phyloP scores from a whole-genome alignment of 208 protist species.

The Trichomonas vaginalis region DNA sequence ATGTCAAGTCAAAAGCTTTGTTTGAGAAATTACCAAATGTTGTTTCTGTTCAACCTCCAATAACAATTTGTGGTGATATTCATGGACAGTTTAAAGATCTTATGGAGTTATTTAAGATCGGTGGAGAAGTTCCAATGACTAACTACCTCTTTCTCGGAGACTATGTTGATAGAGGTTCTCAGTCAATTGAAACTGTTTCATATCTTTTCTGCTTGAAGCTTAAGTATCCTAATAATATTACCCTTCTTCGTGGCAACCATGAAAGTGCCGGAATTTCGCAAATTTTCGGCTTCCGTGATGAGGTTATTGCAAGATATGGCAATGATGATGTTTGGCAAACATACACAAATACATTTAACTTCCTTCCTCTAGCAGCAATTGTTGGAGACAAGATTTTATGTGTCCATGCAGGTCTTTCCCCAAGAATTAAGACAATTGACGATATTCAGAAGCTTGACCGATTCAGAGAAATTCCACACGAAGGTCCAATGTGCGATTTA shows the following conservation, averaged over 20 bases:
- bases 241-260: conserved; percentile 37
- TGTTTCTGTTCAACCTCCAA: background rate
- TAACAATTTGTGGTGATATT: background rate
- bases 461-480: conserved; percentile 42
- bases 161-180: conserved; percentile 35
- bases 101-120: background rate
- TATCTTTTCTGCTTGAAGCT: conserved; percentile 28
- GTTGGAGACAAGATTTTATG: conserved; percentile 64
- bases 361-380: conserved; percentile 63
- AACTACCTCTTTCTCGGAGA: conserved; percentile 25
- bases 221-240: conserved; percentile 28
- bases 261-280: conserved; percentile 29
- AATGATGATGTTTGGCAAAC: conserved; percentile 24
- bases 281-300: conserved; percentile 29
- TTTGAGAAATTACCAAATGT: background rate
- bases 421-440: conserved; percentile 52
- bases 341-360: conserved; percentile 60
- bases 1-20: background rate
- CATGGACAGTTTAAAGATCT: background rate
- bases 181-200: conserved; percentile 28
- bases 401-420: conserved; percentile 64
- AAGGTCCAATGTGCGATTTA: conserved; percentile 53
- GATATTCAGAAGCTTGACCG: conserved; percentile 37
- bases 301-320: conserved; percentile 33
- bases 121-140: background rate